A percentile compares a stretch with the other conserved stretches of the same genome.
phyloP scores from a whole-genome alignment of 768 basidiomycete species.

The Leccinellum rugosiceps region DNA sequence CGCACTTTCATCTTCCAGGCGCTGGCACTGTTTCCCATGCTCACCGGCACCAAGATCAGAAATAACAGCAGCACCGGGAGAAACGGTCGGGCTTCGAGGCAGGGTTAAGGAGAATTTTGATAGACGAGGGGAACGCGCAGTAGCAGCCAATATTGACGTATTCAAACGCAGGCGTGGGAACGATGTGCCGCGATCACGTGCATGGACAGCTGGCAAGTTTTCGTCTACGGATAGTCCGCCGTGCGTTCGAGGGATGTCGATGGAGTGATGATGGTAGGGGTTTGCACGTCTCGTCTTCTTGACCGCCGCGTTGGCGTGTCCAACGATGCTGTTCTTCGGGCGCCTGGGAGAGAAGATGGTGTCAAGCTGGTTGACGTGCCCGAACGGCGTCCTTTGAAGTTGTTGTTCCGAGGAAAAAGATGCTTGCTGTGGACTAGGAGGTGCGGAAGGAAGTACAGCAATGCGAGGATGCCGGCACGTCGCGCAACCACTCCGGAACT shows the following conservation, averaged over 20 bases:
- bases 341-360: neutral
- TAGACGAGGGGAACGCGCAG: conserved; percentile 4
- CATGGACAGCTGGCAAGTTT: conserved; percentile 16
- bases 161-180: conserved; percentile 14
- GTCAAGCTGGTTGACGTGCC: neutral
- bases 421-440: conserved; percentile 7
- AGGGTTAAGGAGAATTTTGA: neutral
- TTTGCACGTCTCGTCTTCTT: conserved; percentile 11
- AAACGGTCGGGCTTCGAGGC: neutral
- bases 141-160: neutral
- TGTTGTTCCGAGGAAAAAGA: neutral
- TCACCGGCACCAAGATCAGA: neutral
- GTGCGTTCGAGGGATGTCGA: neutral
- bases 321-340: neutral
- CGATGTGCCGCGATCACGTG: conserved; percentile 4
- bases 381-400: neutral
- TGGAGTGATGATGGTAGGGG: neutral
- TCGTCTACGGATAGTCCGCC: conserved; percentile 11
- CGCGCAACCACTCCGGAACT: conserved; percentile 29
- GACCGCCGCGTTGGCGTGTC: neutral
- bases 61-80: neutral
- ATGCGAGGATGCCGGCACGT: conserved; percentile 25
- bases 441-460: conserved; percentile 9
- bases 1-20: neutral
- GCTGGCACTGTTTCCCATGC: neutral